These are phyloP conservation scores for Talaromyces trachyspermus DNA, from an alignment of 495 filamentous ascomycete species.

Conservation along the genomic window DNA sequence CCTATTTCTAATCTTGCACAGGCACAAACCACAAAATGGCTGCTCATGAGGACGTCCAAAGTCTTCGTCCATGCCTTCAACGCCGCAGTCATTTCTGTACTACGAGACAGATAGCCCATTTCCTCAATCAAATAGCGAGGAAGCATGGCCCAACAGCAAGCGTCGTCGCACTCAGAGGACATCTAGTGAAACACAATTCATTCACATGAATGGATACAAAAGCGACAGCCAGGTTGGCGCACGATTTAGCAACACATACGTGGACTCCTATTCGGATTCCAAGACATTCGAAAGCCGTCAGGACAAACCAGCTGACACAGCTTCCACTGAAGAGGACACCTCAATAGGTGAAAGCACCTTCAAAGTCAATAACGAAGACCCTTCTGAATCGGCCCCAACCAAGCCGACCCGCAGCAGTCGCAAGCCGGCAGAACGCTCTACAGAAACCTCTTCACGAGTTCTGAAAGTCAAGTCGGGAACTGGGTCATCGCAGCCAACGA, in stretches of 20 bases:
- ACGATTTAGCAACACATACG: slow-evolving; percentile 8
- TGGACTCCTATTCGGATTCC: slow-evolving; percentile 6
- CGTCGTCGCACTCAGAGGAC: slow-evolving; percentile 18
- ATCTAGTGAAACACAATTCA: slow-evolving; percentile 7
- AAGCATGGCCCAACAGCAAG: slow-evolving; percentile 11
- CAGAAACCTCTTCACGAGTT: slow-evolving; percentile 4
- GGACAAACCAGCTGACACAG: slow-evolving; percentile 2
- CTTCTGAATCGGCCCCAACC: not conserved
- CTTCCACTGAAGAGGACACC: not conserved
- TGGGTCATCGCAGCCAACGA: slow-evolving; percentile 5
- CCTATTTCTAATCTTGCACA: not conserved
- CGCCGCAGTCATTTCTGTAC: slow-evolving; percentile 6
- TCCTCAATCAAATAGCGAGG: not conserved
- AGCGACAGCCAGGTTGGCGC: slow-evolving; percentile 8
- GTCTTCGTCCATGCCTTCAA: slow-evolving; percentile 9
- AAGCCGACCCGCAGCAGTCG: slow-evolving; percentile 3
- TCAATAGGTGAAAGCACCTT: not conserved
- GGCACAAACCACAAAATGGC: slow-evolving; percentile 2
- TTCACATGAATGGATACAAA: slow-evolving; percentile 10
- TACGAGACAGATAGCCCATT: slow-evolving; percentile 4
- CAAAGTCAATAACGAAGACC: slow-evolving; percentile 4
- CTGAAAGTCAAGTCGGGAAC: slow-evolving; percentile 8
- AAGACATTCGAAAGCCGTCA: slow-evolving; percentile 3
- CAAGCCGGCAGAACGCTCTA: slow-evolving; percentile 3
- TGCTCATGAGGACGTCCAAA: slow-evolving; percentile 6